Conservation (phyloP, 306 rosid genomes). For the Oemleria cerasiformis region DNA sequence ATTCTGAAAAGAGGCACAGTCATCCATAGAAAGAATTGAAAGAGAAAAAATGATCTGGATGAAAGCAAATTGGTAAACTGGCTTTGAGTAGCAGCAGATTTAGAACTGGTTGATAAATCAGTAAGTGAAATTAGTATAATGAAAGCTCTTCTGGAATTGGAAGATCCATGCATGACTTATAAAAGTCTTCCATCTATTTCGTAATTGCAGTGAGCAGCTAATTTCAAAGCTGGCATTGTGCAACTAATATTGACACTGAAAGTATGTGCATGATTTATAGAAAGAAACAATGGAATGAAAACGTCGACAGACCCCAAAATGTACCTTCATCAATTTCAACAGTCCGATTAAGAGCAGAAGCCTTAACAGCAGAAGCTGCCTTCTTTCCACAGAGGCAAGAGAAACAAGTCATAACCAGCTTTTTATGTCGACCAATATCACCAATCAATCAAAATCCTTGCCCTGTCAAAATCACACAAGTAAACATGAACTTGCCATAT, state of each 20-base stretch:
- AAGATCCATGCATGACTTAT: slow-evolving; percentile 15
- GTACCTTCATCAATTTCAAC: slow-evolving; percentile 44
- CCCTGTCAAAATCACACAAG: slow-evolving; percentile 28
- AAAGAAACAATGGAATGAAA: slow-evolving; percentile 3
- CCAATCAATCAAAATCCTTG: slow-evolving; percentile 31
- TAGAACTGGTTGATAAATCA: neutral
- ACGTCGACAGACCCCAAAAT: neutral
- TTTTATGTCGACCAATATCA: slow-evolving; percentile 15
- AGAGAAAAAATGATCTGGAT: neutral
- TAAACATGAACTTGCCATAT: slow-evolving; percentile 23
- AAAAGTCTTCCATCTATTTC: neutral
- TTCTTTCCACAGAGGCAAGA: slow-evolving; percentile 34
- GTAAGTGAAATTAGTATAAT: neutral
- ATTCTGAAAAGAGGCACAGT: neutral
- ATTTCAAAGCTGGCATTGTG: neutral
- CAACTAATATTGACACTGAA: slow-evolving; percentile 2
- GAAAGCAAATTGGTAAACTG: neutral
- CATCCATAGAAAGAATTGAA: neutral
- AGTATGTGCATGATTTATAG: neutral
- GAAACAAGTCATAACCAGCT: slow-evolving; percentile 56
- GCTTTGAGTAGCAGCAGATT: neutral
- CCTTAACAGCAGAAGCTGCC: slow-evolving; percentile 31
- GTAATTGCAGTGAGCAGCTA: slow-evolving; percentile 8
- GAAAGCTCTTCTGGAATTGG: neutral
- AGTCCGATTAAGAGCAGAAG: slow-evolving; percentile 30